phyloP scores from a whole-genome alignment of 139 green algal genomes.

The Edaphochlamys debaryana region DNA sequence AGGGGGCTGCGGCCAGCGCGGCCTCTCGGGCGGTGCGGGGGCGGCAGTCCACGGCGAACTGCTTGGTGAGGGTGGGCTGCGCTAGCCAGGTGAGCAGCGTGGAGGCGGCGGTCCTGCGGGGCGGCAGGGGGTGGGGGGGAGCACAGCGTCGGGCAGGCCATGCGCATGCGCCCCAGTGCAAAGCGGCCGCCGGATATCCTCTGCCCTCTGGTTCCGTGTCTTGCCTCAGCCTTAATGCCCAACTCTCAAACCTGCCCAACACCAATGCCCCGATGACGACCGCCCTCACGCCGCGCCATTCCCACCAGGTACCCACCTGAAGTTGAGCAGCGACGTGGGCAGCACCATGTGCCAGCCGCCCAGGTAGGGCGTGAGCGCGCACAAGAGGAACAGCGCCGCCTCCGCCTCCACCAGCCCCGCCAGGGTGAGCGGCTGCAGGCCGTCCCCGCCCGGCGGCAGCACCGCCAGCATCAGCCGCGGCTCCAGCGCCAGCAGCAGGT shows the following conservation, averaged over 20 bases:
- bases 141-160: not conserved
- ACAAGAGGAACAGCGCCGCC: conserved; percentile 55
- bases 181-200: too few relatives aligned
- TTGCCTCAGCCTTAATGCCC: too few relatives aligned
- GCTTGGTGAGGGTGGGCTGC: conserved; percentile 30
- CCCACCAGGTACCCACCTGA: conserved; percentile 39
- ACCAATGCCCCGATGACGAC: too few relatives aligned
- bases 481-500: conserved; percentile 49
- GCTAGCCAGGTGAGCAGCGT: conserved; percentile 53
- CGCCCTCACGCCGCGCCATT: not conserved
- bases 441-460: conserved; percentile 37
- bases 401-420: conserved; percentile 49
- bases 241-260: too few relatives aligned
- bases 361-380: conserved; percentile 29
- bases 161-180: too few relatives aligned
- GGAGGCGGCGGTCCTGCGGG: conserved; percentile 36
- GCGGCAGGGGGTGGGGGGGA: too few relatives aligned
- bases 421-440: conserved; percentile 52
- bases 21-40: conserved; percentile 14
- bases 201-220: too few relatives aligned
- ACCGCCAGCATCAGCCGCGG: conserved; percentile 51
- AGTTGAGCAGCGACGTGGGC: conserved; percentile 48
- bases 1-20: not conserved
- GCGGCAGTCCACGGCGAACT: conserved; percentile 47
- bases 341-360: conserved; percentile 54